Evolutionary conservation across 371 early-diverging fungal species (phyloP).

Genomic region (Dinochytrium kinnereticum): DNA sequence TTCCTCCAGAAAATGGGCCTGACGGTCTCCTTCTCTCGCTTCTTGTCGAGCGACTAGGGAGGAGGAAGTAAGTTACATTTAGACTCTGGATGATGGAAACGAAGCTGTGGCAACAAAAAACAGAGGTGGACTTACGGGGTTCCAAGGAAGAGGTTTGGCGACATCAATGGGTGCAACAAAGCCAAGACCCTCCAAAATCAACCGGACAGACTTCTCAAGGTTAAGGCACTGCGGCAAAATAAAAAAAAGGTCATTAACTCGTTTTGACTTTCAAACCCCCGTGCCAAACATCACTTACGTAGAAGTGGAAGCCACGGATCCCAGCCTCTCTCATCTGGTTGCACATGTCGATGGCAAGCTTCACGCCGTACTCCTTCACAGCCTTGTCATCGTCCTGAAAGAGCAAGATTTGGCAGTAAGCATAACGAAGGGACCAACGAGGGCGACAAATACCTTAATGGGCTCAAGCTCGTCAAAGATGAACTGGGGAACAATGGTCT

Average conservation of each 20-base stretch:
- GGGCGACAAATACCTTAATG: conserved; percentile 65
- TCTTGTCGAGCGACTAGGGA: conserved; percentile 68
- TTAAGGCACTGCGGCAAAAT: conserved; percentile 93
- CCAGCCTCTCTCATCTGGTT: conserved; percentile 71
- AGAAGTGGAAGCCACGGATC: conserved; percentile 59
- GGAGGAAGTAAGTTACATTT: no score
- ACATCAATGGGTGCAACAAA: conserved; percentile 78
- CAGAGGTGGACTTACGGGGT: conserved; percentile 74
- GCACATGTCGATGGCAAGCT: conserved; percentile 83
- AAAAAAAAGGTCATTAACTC: conserved; percentile 53
- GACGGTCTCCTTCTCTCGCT: conserved; percentile 91
- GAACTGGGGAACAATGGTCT: conserved; percentile 82
- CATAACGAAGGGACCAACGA: not conserved
- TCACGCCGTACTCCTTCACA: conserved; percentile 91
- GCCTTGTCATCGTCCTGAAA: conserved; percentile 91
- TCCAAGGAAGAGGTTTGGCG: conserved; percentile 93
- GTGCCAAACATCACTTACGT: conserved; percentile 21
- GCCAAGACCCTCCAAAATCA: conserved; percentile 79
- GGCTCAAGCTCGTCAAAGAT: conserved; percentile 85
- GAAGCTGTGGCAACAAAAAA: no score
- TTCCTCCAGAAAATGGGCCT: conserved; percentile 98
- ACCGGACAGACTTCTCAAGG: conserved; percentile 81
- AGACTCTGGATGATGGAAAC: no score
- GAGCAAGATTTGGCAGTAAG: not conserved
- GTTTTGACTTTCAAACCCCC: no score